Base-by-base conservation (phyloP, 2,329 filamentous ascomycete species). In the Pestalotiopsis sp. region DNA sequence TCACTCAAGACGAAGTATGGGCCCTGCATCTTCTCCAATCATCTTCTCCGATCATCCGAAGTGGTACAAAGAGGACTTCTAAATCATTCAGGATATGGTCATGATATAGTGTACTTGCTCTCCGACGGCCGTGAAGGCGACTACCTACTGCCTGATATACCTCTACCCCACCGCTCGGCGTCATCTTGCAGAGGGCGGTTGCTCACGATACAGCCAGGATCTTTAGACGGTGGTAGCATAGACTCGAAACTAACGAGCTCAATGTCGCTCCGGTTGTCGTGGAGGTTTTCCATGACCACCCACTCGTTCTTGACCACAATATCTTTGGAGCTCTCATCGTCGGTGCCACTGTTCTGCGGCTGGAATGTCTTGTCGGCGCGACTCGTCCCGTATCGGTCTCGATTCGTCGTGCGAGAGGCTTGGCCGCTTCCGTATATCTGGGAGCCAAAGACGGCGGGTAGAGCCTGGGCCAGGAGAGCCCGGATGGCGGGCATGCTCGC, bases 401-500 rank as follows among this genome's bases (percentile, higher is more conserved):
- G 38, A 11, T 39, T 62, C 14, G 36, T 17, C 2, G 59, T 27
- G 17, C 38, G 59, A 11, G 25, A 39, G 4, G 59, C 31, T 4
- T n/a, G 27, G 3, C 27, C 59, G 20, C 59, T 62, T 27, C 62
- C 27, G 38, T 25, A 23, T 17, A 39, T 49, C 3, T 39, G 11
- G 1, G 20, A 25, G 7, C 45, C 52, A 27, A 66, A 66, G 0
- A 66, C 45, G n/a, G 25, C 17, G 27, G 64, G 64, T 12, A 66
- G n/a, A 27, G 31, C 23, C 3, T 66, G 36, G 12, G 27, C 23
- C 17, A 66, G 45, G 13, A 74, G 66, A 3, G 71, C 69, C 17
- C 73, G 71, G 13, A 75, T 70, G 9, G 73, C 71, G 14, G 72
- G 73, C 67, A 75, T 70, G 66, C 73, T 72, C 0, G 72, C 71